phyloP scores from a whole-genome alignment of 208 protist species.

The Trypanosoma cruzi region DNA sequence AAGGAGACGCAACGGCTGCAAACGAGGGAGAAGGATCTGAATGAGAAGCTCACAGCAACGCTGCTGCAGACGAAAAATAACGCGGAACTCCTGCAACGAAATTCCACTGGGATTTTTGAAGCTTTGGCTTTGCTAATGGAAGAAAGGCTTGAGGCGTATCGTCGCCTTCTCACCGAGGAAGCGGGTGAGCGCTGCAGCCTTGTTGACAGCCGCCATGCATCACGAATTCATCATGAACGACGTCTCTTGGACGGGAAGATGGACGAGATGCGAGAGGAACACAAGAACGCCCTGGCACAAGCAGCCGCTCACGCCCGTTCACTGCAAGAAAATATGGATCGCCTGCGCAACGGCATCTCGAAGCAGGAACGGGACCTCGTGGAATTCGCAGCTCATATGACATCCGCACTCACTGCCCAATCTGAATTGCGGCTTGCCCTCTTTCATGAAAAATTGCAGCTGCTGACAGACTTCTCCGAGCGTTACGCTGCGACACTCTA shows the following conservation, averaged over 20 bases:
- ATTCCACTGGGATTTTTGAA: neutral
- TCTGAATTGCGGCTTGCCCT: neutral
- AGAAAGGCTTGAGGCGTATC: neutral
- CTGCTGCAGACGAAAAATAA: neutral
- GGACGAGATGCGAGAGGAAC: neutral
- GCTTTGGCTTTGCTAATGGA: neutral
- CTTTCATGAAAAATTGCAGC: conserved; percentile 1
- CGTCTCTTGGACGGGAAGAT: neutral
- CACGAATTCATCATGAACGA: neutral
- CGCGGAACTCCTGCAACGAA: neutral
- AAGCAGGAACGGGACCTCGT: neutral
- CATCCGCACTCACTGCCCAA: neutral
- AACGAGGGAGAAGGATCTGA: neutral
- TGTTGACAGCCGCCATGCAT: neutral
- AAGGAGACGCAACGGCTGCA: conserved; percentile 11
- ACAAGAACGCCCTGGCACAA: neutral
- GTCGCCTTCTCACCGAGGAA: neutral
- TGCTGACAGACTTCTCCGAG: neutral
- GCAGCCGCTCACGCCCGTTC: neutral
- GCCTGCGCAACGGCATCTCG: neutral
- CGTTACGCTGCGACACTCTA: neutral
- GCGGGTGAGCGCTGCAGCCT: neutral
- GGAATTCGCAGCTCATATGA: neutral
- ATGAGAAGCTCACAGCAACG: neutral
- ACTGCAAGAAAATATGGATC: neutral